phyloP scores from a whole-genome alignment of 164 flowering plant genomes.

The Vitis rupestris region DNA sequence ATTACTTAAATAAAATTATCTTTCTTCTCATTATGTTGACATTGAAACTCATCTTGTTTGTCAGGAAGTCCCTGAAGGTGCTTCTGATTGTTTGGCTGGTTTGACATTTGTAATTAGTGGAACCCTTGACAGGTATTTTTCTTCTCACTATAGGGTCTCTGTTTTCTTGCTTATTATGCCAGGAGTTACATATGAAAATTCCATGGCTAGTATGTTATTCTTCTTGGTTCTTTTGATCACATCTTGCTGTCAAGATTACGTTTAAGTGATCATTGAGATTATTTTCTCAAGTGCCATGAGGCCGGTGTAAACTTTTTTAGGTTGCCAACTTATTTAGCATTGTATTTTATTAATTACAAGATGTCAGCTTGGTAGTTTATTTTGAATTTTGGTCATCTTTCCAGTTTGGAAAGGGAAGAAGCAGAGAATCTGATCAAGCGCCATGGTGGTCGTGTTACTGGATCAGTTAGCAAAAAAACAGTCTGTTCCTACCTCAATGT shows the following conservation, averaged over 20 bases:
- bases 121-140: conserved; percentile 89
- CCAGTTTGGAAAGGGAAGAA: conserved; percentile 96
- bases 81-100: conserved; percentile 79
- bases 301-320: not conserved
- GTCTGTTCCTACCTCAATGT: conserved; percentile 29
- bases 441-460: conserved; percentile 95
- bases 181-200: not conserved
- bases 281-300: not conserved
- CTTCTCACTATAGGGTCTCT: not conserved
- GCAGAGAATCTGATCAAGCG: conserved; percentile 96
- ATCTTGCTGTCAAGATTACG: not conserved
- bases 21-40: conserved; percentile 3
- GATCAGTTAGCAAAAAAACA: conserved; percentile 95
- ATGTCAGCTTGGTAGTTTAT: conserved; percentile 3
- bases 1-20: not conserved
- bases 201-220: not conserved
- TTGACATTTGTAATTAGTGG: conserved; percentile 96
- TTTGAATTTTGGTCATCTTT: conserved; percentile 11
- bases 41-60: conserved; percentile 6
- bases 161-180: not conserved
- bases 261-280: not conserved
- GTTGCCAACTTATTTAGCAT: not conserved
- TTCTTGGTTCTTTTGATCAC: not conserved
- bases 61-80: conserved; percentile 97
- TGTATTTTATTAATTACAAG: not conserved